Conservation (phyloP, 164 flowering plant genomes). For the Protea cynaroides region DNA sequence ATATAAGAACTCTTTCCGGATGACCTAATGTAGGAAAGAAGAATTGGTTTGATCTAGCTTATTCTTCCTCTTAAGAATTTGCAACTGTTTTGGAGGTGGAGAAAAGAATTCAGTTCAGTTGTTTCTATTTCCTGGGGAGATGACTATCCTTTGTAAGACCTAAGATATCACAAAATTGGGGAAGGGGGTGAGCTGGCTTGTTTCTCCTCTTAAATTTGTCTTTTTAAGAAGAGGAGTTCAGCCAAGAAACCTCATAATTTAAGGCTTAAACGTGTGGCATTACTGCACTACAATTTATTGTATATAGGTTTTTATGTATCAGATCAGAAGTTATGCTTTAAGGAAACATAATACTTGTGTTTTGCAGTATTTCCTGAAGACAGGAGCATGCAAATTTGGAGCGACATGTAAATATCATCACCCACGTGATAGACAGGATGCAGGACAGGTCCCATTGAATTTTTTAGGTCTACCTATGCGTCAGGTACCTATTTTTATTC, state of each 20-base stretch:
- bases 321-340: neutral
- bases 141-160: too few relatives aligned
- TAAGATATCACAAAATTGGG: too few relatives aligned
- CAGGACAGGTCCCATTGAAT: constrained; percentile 40
- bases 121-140: too few relatives aligned
- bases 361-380: constrained; percentile 47
- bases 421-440: constrained; percentile 42
- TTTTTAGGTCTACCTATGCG: constrained; percentile 43
- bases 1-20: neutral
- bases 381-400: constrained; percentile 53
- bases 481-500: constrained; percentile 24
- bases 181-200: too few relatives aligned
- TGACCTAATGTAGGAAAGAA: neutral
- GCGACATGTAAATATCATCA: constrained; percentile 55
- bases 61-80: neutral
- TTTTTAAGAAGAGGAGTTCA: neutral
- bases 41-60: neutral
- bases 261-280: neutral
- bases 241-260: neutral
- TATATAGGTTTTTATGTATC: neutral
- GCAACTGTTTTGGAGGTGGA: neutral
- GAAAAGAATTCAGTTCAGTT: neutral
- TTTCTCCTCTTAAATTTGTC: neutral
- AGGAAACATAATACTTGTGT: neutral
- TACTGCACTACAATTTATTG: too few relatives aligned